These are phyloP conservation scores for Botrytis sinoallii DNA, from an alignment of 2,329 filamentous ascomycete species.

Conservation along the genomic window DNA sequence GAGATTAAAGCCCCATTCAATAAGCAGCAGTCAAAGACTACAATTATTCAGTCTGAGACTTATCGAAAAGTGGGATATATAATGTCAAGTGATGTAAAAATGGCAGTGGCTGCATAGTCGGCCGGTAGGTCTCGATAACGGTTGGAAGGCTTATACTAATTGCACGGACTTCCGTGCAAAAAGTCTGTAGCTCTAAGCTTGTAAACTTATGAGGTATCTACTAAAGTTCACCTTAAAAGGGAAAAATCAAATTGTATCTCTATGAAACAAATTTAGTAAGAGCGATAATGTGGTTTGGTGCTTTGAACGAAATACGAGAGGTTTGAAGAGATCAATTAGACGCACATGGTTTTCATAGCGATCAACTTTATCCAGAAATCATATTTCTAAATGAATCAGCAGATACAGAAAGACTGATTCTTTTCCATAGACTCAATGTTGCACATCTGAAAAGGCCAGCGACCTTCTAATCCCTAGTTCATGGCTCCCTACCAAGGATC, in stretches of 20 bases:
- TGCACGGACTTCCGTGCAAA: too few species aligned
- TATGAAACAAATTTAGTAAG: neutral
- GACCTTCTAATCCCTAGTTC: neutral
- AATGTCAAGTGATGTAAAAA: neutral
- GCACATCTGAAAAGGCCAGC: neutral
- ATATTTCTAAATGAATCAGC: neutral
- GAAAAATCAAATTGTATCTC: too few species aligned
- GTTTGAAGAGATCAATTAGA: neutral
- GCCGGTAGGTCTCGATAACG: neutral
- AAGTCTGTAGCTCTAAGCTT: neutral
- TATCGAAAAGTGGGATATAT: neutral
- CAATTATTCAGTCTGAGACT: neutral
- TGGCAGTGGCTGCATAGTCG: neutral
- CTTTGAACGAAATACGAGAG: neutral
- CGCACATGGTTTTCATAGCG: neutral
- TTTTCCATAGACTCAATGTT: neutral
- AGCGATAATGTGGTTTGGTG: neutral
- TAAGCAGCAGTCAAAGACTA: too few species aligned
- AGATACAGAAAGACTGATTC: neutral
- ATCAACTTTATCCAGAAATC: neutral
- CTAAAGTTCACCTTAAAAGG: fast-evolving
- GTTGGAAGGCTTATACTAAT: neutral
- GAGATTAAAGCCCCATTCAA: neutral
- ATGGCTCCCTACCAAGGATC: neutral
- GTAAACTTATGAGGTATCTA: neutral